Evolutionary conservation across 75 land plant species (phyloP), one percentile per base, ranked within the genome.

Genomic region (Larix kaempferi): DNA sequence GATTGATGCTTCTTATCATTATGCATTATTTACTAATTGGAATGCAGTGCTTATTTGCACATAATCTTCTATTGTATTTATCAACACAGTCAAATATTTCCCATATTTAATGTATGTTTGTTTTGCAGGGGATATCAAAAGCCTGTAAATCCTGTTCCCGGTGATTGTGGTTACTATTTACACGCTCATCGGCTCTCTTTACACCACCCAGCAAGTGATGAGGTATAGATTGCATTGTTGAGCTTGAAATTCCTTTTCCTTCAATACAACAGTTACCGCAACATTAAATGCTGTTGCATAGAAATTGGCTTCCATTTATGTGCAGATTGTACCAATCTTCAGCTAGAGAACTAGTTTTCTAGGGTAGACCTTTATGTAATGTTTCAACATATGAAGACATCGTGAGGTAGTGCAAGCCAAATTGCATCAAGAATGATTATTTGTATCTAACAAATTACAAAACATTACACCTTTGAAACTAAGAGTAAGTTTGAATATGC

Each of bases 141-240:
- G 54, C 95, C 96, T 58, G 22, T 35, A 7, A 83, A 81, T 16
- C 87, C 94, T 56, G 81, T 95, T 44, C 98, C 98, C 58, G 98
- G 98, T 56, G 98, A 95, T 71, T 93, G 95, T 88, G 98, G 98
- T 52, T 95, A 93, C 61, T 63, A 86, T 22, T 77, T 95, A 82
- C 98, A 95, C 87, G 98, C 98, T 14, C 85, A 89, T 77, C 82
- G 74, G 44, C 60, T 95, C 12, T 56, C 78, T 54, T 83, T 95
- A 23, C 14, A 41, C 62, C 98, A 95, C 63, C 98, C 98, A 21
- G 71, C 66, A 8, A 85, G 80, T 8, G 83, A 84, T 78, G 74
- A 93, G 96, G 98, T 91, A 85, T 66, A 71, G 14, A 41, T 76
- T 62, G 23, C 26, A 61, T 76, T 59, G 6, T n/a, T 13, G 41